Evolutionary conservation across 768 basidiomycete genomes (phyloP), one percentile per base, ranked within the genome.

Genomic region (Pisolithus sp.): DNA sequence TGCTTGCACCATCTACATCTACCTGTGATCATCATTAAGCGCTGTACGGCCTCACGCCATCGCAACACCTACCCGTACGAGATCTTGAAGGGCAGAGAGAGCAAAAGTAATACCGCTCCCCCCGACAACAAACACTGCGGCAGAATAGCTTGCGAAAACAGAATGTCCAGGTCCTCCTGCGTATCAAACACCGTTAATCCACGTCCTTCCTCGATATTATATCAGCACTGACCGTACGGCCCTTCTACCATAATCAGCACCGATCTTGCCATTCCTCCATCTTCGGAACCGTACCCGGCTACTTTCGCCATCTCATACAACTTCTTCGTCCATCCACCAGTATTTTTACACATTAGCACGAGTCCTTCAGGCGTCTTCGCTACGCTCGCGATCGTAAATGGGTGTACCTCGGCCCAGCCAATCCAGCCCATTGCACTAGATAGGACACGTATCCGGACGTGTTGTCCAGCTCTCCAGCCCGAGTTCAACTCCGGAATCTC

Each of bases 81-180:
- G 66, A 56, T 84, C 80, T 34, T 77, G 73, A 6, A 80, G 72
- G n/a, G 74, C 62, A 15, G 71, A 63, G 21, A 83, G 71, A 3
- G 73, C 71, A 57, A 79, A 81, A 0, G 83, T 77, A 63, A 85
- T 77, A 3, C 83, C 83, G 20, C 76, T 77, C 9, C 83, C 84
- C 9, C 81, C 83, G 5, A 77, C 78, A 39, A 83, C 64, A 53
- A 85, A 71, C 53, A 84, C 54, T 10, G 79, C 75, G 0, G 75
- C 46, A 7, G 46, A 47, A 17, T 47, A 47, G 34, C 46, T 47
- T 20, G 46, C 46, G 18, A 47, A 47, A 31, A 83, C 18, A 5
- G 46, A 47, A 47, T 47, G 46, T 4, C 46, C 46, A 18, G 46
- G 46, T 4, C 46, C 46, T 21, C 46, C 46, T 47, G 18, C 4